Base-by-base conservation (phyloP, 2,329 filamentous ascomycete species). In the Pyricularia pennisetigena region DNA sequence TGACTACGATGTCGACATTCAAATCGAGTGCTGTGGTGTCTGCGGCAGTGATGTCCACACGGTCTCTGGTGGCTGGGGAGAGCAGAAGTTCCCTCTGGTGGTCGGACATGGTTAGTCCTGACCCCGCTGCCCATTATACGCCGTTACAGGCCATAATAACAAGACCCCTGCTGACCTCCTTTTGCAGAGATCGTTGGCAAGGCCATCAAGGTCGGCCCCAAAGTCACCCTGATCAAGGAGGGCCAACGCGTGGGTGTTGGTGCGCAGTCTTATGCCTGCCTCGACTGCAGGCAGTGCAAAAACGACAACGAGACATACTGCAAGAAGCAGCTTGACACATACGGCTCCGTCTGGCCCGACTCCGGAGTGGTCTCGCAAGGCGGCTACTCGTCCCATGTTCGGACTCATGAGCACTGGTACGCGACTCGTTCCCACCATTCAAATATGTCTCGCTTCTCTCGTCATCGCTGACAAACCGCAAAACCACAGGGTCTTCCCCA, bases 1-100 rank as follows among this genome's bases (percentile, higher is more conserved):
- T 72, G 91, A 94, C 76, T 86, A 92, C 78, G 93, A 97, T 76
- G 87, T 97, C 74, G 93, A 97, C 76, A 87, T 97, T 79, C 90
- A 94, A 82, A 90, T 97, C 74, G 88, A 93, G 72, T 89, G 86
- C 76, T 94, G 91, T 75, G 91, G 92, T 75, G 84, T 93, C 67
- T 93, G 90, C 76, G 87, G 89, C 72, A 90, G 86, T 72, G 90
- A 93, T 75, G 81, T 90, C 65, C 90, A 91, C 79, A 91, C 87
- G 69, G 84, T 92, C 75, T 87, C 78, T 74, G 88, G 88, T 70
- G 88, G 89, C 70, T 91, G 89, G 89, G 88, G 86, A 69, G 81
- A 79, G 49, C 85, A 87, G 71, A 80, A 83, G 59, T 88, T 86
- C 68, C 88, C 88, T 64, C 82, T 90, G 63, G 86, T 86, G 69